phyloP scores from a whole-genome alignment of 768 basidiomycete species.

The Baorangia bicolor region DNA sequence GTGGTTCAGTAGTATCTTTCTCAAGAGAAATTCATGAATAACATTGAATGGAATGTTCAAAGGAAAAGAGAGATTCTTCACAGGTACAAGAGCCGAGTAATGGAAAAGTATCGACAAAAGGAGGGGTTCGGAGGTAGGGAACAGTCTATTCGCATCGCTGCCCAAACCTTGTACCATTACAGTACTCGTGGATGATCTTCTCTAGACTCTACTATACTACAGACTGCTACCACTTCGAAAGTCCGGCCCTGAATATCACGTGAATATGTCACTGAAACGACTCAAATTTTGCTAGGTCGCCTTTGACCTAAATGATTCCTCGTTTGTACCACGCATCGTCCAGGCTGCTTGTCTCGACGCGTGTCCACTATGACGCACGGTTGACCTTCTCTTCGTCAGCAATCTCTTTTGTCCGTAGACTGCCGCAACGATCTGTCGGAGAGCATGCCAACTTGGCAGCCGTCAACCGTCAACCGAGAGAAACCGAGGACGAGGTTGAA shows the following conservation, averaged over 20 bases:
- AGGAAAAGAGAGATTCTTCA: conserved; percentile 44
- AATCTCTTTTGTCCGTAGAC: conserved; percentile 6
- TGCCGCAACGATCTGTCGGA: conserved; percentile 5
- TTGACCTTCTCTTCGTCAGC: conserved; percentile 26
- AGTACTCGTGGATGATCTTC: not conserved
- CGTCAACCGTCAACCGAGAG: not conserved
- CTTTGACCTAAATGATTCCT: conserved; percentile 21
- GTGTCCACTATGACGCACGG: conserved; percentile 8
- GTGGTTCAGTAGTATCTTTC: conserved; percentile 46
- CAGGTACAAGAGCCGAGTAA: conserved; percentile 53
- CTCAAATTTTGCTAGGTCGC: conserved; percentile 15
- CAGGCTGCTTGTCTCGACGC: conserved; percentile 7
- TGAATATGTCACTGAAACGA: conserved; percentile 12
- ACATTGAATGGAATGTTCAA: conserved; percentile 32
- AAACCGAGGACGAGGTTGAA: conserved; percentile 3
- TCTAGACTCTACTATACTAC: too few species aligned
- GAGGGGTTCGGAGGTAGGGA: not conserved
- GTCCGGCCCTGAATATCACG: conserved; percentile 27
- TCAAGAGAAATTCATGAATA: conserved; percentile 58
- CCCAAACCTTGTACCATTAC: not conserved
- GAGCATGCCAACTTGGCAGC: conserved; percentile 2
- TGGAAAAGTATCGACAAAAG: conserved; percentile 47
- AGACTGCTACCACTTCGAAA: too few species aligned
- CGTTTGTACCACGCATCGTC: conserved; percentile 18
- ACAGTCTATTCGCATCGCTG: conserved; percentile 1